phyloP scores from a whole-genome alignment of 2,329 filamentous ascomycete species.

The Ophiostoma sp. region DNA sequence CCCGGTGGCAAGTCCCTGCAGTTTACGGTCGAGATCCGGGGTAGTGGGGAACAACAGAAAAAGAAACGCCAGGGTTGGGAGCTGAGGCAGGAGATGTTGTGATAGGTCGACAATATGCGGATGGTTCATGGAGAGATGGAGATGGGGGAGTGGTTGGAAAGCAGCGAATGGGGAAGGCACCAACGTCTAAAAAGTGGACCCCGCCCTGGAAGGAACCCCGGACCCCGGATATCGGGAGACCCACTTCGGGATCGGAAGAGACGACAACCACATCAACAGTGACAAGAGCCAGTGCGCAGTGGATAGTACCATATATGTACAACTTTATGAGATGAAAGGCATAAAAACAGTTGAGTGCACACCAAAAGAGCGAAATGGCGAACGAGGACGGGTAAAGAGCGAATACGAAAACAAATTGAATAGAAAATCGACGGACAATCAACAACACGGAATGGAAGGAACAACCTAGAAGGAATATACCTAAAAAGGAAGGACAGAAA shows the following conservation, averaged over 20 bases:
- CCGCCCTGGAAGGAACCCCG: neutral
- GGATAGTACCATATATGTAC: no score
- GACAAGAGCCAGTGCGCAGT: no score
- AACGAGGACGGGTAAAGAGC: neutral
- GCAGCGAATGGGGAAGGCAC: neutral
- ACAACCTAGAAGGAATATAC: neutral
- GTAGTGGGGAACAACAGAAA: neutral
- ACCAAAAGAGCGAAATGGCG: neutral
- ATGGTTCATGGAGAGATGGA: neutral
- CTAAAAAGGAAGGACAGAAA: neutral
- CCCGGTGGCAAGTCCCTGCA: neutral
- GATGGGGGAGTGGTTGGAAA: neutral
- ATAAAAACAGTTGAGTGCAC: neutral
- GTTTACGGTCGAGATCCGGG: conserved; percentile 1
- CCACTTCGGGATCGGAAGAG: neutral
- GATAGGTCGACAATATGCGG: neutral
- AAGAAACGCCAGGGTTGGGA: neutral
- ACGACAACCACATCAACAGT: neutral
- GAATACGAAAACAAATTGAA: neutral
- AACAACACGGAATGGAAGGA: neutral
- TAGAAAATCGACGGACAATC: neutral
- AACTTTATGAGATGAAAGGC: neutral
- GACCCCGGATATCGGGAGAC: conserved; percentile 1
- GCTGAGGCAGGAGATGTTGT: neutral
- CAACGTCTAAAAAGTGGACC: neutral